phyloP scores from a whole-genome alignment of 73 alveolate genomes.

The Paramecium pentaurelia region DNA sequence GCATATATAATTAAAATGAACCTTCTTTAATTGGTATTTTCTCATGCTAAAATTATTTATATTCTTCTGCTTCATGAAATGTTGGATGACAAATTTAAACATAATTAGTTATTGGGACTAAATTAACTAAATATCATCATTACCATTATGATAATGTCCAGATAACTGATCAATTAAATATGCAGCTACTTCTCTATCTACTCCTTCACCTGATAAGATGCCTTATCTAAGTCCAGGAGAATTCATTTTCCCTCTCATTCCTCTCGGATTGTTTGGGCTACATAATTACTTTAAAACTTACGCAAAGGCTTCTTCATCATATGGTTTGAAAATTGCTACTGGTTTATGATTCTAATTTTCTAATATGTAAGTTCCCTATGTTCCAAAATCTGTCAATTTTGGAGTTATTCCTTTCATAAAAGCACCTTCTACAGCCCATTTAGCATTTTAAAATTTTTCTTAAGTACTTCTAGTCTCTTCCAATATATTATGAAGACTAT shows the following conservation, averaged over 20 bases:
- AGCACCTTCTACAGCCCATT: slow-evolving; percentile 62
- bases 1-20: slow-evolving; percentile 83
- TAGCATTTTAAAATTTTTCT: not conserved
- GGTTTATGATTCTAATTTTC: slow-evolving; percentile 70
- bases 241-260: slow-evolving; percentile 86
- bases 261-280: slow-evolving; percentile 93
- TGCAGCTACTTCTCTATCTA: slow-evolving; percentile 97
- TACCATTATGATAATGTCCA: slow-evolving; percentile 67
- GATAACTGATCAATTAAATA: slow-evolving; percentile 79
- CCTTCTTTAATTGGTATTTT: slow-evolving; percentile 85
- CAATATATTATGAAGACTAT: not conserved
- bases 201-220: slow-evolving; percentile 95
- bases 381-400: slow-evolving; percentile 93
- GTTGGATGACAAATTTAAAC: slow-evolving; percentile 92
- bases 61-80: slow-evolving; percentile 69
- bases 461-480: not conserved
- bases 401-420: slow-evolving; percentile 88
- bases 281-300: not conserved
- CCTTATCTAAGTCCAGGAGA: slow-evolving; percentile 85
- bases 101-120: slow-evolving; percentile 95
- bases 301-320: slow-evolving; percentile 98
- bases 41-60: slow-evolving; percentile 64
- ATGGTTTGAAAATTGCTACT: slow-evolving; percentile 93
- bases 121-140: not conserved
- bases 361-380: slow-evolving; percentile 94